A percentile compares a stretch with the other conserved stretches of the same genome.
Conservation (phyloP, 768 basidiomycete species). For the Lactarius hengduanensis region DNA sequence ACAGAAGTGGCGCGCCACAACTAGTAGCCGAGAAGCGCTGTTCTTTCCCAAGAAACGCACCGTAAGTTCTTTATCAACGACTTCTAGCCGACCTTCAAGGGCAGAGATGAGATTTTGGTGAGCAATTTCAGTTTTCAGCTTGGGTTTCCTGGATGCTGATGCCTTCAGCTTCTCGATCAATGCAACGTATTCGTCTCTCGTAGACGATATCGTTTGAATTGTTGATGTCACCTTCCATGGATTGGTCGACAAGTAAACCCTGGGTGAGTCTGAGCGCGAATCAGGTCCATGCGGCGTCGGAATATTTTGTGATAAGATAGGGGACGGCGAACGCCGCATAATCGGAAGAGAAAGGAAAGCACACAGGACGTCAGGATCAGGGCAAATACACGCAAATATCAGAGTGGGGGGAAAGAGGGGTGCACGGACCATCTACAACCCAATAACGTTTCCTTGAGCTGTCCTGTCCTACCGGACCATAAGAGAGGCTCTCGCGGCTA, state of each 20-base stretch:
- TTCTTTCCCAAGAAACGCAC: constrained; percentile 47
- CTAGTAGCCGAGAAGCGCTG: neutral
- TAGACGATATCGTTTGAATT: constrained; percentile 68
- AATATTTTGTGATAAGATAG: constrained; percentile 30
- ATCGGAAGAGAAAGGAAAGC: constrained; percentile 43
- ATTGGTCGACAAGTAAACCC: constrained; percentile 81
- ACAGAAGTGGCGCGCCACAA: constrained; percentile 3
- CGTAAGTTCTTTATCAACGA: constrained; percentile 65
- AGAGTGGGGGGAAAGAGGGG: constrained; percentile 34
- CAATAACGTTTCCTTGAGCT: constrained; percentile 75
- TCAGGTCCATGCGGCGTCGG: constrained; percentile 28
- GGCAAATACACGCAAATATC: constrained; percentile 76
- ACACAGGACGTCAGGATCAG: constrained; percentile 38
- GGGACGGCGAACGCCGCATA: constrained; percentile 40
- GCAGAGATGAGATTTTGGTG: constrained; percentile 61
- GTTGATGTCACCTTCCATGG: constrained; percentile 87
- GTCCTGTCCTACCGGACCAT: constrained; percentile 78
- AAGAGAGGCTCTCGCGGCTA: constrained; percentile 62
- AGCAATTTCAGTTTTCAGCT: constrained; percentile 52
- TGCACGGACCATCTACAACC: constrained; percentile 84
- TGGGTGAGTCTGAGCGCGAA: constrained; percentile 65
- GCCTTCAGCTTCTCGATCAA: constrained; percentile 61
- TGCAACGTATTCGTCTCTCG: constrained; percentile 69
- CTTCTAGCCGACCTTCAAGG: constrained; percentile 62
- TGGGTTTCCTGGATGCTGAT: constrained; percentile 45